Evolutionary conservation across 495 filamentous ascomycete genomes (phyloP).

Genomic region (Aspergillus hancockii): DNA sequence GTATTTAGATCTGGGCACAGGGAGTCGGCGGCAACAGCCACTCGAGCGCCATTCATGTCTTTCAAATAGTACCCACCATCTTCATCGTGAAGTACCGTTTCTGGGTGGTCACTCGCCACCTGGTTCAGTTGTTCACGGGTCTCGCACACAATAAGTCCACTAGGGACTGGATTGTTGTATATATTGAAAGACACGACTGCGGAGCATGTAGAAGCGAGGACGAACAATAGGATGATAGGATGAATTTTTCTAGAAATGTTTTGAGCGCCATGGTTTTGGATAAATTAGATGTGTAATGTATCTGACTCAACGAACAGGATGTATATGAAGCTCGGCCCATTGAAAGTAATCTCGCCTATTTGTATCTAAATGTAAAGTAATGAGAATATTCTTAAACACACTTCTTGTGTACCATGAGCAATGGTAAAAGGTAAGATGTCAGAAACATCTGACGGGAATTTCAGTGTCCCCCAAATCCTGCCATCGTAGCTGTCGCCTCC

Average conservation of each 20-base stretch:
- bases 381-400: too few species aligned
- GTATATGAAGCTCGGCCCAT: not conserved
- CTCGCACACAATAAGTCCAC: not conserved
- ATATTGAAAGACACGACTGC: conserved; percentile 4
- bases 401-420: too few species aligned
- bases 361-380: too few species aligned
- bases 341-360: too few species aligned
- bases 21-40: conserved; percentile 5
- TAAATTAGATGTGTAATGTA: not conserved
- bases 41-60: not conserved
- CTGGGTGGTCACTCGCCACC: not conserved
- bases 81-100: conserved; percentile 6
- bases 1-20: conserved; percentile 4
- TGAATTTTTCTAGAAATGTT: not conserved
- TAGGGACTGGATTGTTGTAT: conserved; percentile 2
- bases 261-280: not conserved
- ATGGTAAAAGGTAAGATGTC: too few species aligned
- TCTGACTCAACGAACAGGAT: not conserved
- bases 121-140: conserved; percentile 11
- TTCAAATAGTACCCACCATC: conserved; percentile 11
- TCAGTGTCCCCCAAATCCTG: too few species aligned
- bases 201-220: not conserved
- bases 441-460: too few species aligned
- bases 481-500: too few species aligned
- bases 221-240: not conserved